A percentile compares a stretch with the other conserved stretches of the same genome.
These are phyloP conservation scores for Astragalus membranaceus DNA, from an alignment of 306 rosid genomes.

Conservation along the genomic window DNA sequence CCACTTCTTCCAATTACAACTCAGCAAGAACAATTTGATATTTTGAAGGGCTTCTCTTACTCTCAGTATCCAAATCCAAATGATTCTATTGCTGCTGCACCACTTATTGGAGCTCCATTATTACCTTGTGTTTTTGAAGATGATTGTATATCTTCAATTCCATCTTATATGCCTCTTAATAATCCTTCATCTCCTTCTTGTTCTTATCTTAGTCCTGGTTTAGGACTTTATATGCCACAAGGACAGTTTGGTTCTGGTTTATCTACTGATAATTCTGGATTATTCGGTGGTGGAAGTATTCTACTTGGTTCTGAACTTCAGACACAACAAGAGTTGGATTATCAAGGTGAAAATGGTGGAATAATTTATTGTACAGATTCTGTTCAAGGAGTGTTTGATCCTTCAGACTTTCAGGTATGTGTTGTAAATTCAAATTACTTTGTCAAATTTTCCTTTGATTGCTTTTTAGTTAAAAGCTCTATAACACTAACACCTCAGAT, in stretches of 20 bases:
- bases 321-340: slow-evolving; percentile 72
- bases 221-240: slow-evolving; percentile 54
- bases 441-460: not conserved
- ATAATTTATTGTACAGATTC: slow-evolving; percentile 61
- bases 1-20: slow-evolving; percentile 29
- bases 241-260: slow-evolving; percentile 45
- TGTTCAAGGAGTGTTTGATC: slow-evolving; percentile 52
- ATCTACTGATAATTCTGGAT: slow-evolving; percentile 55
- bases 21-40: slow-evolving; percentile 49
- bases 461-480: not conserved
- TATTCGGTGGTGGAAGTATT: slow-evolving; percentile 43
- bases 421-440: not conserved
- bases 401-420: slow-evolving; percentile 81
- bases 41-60: slow-evolving; percentile 48
- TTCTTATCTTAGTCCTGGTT: slow-evolving; percentile 53
- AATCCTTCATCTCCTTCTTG: slow-evolving; percentile 63
- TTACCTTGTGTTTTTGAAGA: slow-evolving; percentile 58
- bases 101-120: slow-evolving; percentile 40
- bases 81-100: slow-evolving; percentile 32
- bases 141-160: slow-evolving; percentile 76
- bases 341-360: slow-evolving; percentile 73
- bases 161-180: slow-evolving; percentile 53
- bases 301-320: slow-evolving; percentile 67
- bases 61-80: slow-evolving; percentile 39
- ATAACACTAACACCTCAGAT: too few species aligned